These are phyloP conservation scores for Boletus rubescentipes DNA, from an alignment of 768 basidiomycete genomes.

Conservation along the genomic window DNA sequence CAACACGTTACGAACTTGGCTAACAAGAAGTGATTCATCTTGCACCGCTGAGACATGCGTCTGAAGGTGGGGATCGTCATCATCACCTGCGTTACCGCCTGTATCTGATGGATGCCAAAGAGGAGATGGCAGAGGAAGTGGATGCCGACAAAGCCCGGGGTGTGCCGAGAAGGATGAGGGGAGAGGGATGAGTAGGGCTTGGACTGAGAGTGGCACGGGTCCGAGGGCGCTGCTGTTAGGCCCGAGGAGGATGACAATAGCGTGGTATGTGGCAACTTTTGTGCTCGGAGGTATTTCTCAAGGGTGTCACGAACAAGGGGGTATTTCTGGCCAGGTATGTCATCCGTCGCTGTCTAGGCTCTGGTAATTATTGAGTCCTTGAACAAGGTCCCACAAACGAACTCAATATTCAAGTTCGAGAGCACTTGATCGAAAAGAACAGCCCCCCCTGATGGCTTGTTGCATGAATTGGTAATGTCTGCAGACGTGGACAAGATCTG, in stretches of 20 bases:
- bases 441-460: slow-evolving; percentile 79
- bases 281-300: neutral
- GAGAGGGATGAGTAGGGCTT: slow-evolving; percentile 37
- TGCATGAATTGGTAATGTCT: slow-evolving; percentile 75
- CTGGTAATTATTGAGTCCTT: neutral
- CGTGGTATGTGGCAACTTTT: slow-evolving; percentile 41
- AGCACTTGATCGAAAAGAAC: slow-evolving; percentile 71
- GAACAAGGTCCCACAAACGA: slow-evolving; percentile 66
- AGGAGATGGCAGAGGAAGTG: slow-evolving; percentile 34
- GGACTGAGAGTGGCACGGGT: slow-evolving; percentile 25
- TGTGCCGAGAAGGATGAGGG: slow-evolving; percentile 45
- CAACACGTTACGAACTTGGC: slow-evolving; percentile 20
- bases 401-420: slow-evolving; percentile 65
- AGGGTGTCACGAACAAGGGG: slow-evolving; percentile 82
- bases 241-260: slow-evolving; percentile 61
- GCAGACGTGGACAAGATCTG: slow-evolving; percentile 83
- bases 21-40: slow-evolving; percentile 37
- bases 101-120: slow-evolving; percentile 30
- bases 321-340: slow-evolving; percentile 74
- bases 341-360: neutral
- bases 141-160: slow-evolving; percentile 47
- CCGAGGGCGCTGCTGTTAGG: slow-evolving; percentile 9
- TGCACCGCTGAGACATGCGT: slow-evolving; percentile 31
- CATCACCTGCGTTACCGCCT: slow-evolving; percentile 28
- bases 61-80: slow-evolving; percentile 19